phyloP scores from a whole-genome alignment of 1,139 yeast genomes.

The Diutina neorugosa region DNA sequence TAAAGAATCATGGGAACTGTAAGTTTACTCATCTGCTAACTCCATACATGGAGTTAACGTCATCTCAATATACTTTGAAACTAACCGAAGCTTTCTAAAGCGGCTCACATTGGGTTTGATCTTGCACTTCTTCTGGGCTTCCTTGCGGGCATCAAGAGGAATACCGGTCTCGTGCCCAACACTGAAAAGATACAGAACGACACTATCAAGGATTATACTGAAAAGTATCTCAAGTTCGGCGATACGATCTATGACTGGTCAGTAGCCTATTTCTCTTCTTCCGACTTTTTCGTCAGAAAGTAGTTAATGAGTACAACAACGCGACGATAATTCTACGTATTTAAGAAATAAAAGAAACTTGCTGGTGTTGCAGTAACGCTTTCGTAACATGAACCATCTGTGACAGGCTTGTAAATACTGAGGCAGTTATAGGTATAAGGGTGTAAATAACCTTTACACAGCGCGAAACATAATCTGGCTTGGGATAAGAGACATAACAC shows the following conservation, averaged over 20 bases:
- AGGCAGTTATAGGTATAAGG: no score
- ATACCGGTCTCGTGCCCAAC: conserved; percentile 63
- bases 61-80: background rate
- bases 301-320: conserved; percentile 8
- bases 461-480: no score
- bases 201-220: conserved; percentile 46
- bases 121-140: conserved; percentile 69
- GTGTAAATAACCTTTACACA: no score
- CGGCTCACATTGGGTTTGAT: conserved; percentile 61
- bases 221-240: conserved; percentile 71
- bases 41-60: background rate
- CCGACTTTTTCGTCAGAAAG: conserved; percentile 62
- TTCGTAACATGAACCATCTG: no score
- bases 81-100: conserved; percentile 31
- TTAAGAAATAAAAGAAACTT: no score
- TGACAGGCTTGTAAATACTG: no score
- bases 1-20: background rate
- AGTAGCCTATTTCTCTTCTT: conserved; percentile 58
- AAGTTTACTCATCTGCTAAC: background rate
- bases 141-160: conserved; percentile 81
- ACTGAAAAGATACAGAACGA: conserved; percentile 23
- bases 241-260: conserved; percentile 70
- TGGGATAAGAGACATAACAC: no score
- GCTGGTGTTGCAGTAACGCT: no score
- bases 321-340: background rate